These are phyloP conservation scores for Teunomyces panamensis DNA, from an alignment of 805 yeast species.

Conservation along the genomic window DNA sequence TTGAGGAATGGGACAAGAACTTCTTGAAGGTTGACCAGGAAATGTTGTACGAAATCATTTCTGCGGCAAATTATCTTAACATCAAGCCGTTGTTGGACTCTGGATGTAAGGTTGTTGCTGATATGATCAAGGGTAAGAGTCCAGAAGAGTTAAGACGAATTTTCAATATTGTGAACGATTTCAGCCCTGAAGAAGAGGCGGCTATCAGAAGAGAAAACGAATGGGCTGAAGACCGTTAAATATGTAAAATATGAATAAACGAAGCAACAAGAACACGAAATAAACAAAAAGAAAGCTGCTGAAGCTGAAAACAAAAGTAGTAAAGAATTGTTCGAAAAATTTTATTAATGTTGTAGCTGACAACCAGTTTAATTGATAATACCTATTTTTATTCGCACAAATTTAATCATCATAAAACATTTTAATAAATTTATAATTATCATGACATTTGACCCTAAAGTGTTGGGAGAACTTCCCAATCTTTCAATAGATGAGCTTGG, in stretches of 20 bases:
- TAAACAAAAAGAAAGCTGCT: background rate
- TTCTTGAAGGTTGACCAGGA: slow-evolving; percentile 92
- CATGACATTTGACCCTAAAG: slow-evolving; percentile 3
- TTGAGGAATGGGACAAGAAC: slow-evolving; percentile 93
- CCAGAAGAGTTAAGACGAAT: slow-evolving; percentile 80
- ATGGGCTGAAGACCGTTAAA: slow-evolving; percentile 82
- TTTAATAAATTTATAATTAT: background rate
- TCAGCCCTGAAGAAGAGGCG: slow-evolving; percentile 84
- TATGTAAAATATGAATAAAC: background rate
- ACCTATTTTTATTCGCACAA: background rate
- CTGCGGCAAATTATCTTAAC: slow-evolving; percentile 78
- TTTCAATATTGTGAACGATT: slow-evolving; percentile 77
- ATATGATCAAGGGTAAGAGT: slow-evolving; percentile 76
- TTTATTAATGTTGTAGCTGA: too few relatives aligned
- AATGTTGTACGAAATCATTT: slow-evolving; percentile 75
- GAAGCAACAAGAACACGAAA: background rate
- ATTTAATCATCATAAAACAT: background rate
- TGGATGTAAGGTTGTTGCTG: slow-evolving; percentile 80
- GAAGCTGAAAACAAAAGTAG: background rate
- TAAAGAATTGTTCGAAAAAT: too few relatives aligned
- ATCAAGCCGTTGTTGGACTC: slow-evolving; percentile 73
- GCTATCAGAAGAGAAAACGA: slow-evolving; percentile 85
- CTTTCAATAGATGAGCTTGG: slow-evolving; percentile 4
- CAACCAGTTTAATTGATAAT: background rate
- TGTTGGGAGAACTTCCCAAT: background rate